These are phyloP conservation scores for Dactylis glomerata DNA, from an alignment of 176 grass and related monocot species.

Conservation along the genomic window DNA sequence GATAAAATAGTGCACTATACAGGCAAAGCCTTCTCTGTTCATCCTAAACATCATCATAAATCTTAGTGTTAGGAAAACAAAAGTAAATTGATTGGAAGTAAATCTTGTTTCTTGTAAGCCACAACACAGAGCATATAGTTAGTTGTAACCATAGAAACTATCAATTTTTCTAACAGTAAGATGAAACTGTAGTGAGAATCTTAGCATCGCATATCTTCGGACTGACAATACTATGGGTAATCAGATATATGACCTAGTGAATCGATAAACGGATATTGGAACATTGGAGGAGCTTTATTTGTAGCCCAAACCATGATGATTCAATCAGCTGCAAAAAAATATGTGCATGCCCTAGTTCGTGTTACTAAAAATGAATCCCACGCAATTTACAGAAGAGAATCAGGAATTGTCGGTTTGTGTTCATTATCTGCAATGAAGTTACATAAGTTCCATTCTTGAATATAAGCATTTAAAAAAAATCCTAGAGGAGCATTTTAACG, in stretches of 20 bases:
- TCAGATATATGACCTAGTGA: not conserved
- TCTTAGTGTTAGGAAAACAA: constrained; percentile 13
- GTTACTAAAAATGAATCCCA: not conserved
- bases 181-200: not conserved
- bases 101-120: not conserved
- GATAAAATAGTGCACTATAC: constrained; percentile 64
- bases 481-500: not conserved
- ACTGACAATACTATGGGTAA: not conserved
- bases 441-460: not conserved
- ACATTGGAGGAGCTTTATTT: too few relatives aligned
- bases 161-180: not conserved
- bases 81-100: not conserved
- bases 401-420: not conserved
- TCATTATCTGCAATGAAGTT: not conserved
- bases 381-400: not conserved
- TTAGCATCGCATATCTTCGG: not conserved
- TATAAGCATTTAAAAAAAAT: not conserved
- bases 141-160: not conserved
- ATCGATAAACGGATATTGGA: not conserved
- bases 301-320: not conserved
- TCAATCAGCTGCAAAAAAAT: not conserved
- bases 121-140: not conserved
- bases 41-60: not conserved
- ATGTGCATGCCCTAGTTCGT: not conserved
- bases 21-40: constrained; percentile 67